Base-by-base conservation (phyloP, 352 stramenopile species). In the Elongisporangium prolatum region DNA sequence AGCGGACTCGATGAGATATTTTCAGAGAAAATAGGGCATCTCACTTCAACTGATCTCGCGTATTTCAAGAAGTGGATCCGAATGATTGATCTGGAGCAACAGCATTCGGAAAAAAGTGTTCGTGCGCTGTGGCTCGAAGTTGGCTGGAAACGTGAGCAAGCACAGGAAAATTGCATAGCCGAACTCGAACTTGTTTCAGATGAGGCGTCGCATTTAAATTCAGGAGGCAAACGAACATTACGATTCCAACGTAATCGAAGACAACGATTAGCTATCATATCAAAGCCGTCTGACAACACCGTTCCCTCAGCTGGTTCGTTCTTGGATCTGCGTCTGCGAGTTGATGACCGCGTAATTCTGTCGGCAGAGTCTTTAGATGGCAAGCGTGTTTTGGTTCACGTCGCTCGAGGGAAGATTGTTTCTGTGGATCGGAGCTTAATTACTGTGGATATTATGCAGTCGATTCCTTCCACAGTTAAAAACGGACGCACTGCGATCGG, bases 31-130 rank as follows among this genome's bases (percentile, higher is more conserved):
- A 78, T 80, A 1, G 68, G 68, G 0, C 85, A 94, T 62, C 70
- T 94, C 21, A 54, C 34, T 17, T 68, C 77, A 21, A 34, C 21
- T 5, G 83, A 93, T 65, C 65, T 80, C 24, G 57, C 55, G 24
- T 93, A 94, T 60, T 94, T 93, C 59, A 75, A 71, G 55, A 71
- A 77, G 47, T 94, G 85, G 85, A 89, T 76, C 61, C 68, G 68
- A 18, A 59, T 93, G 21, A 75, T 95, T 34, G 79, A 89, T 54
- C 60, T 89, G 8, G 83, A 95, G 65, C 76, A 89, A 62, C 85
- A 89, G 28, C 69, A 89, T 59, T 81, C 75, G 0, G 76, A 88
- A 56, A 91, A 80, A 59, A 80, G 83, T 56, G 56, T 89, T 24
- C 79, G 79, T 17, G 71, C 80, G 7, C 62, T 93, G 17, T 93